phyloP scores from a whole-genome alignment of 306 rosid species.

The Cucumis sativus region DNA sequence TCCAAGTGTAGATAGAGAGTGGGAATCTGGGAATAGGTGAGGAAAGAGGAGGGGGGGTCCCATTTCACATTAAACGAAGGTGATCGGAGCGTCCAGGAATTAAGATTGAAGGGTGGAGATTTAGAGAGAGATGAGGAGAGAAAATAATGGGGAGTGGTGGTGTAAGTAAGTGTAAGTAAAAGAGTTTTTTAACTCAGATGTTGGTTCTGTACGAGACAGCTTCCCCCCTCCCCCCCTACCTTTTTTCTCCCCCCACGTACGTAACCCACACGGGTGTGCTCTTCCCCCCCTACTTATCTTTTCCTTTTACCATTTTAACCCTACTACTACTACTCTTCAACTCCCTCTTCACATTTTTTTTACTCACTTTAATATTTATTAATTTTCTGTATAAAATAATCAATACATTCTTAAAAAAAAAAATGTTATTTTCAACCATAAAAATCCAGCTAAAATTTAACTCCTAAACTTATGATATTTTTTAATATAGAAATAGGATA shows the following conservation, averaged over 20 bases:
- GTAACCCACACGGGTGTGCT: constrained; percentile 23
- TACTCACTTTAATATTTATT: too few species aligned
- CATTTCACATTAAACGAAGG: not conserved
- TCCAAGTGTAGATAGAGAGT: not conserved
- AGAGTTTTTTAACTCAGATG: constrained; percentile 17
- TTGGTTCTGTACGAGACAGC: constrained; percentile 41
- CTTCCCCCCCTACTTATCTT: not conserved
- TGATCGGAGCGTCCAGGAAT: not conserved
- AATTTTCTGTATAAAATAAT: too few species aligned
- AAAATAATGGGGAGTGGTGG: constrained; percentile 15
- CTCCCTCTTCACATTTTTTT: too few species aligned
- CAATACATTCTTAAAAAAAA: too few species aligned
- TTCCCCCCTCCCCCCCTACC: not conserved
- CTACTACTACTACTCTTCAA: too few species aligned
- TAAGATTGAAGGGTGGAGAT: not conserved
- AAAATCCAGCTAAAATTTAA: too few species aligned
- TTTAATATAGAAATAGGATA: too few species aligned
- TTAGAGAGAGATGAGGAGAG: not conserved
- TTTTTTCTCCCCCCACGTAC: constrained; percentile 23
- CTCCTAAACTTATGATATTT: too few species aligned
- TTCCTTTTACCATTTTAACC: too few species aligned
- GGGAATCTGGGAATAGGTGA: not conserved
- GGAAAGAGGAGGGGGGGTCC: not conserved
- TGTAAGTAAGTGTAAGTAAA: not conserved
- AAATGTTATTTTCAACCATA: too few species aligned